phyloP scores from a whole-genome alignment of 2,329 filamentous ascomycete genomes.

The Aspergillus neotritici region DNA sequence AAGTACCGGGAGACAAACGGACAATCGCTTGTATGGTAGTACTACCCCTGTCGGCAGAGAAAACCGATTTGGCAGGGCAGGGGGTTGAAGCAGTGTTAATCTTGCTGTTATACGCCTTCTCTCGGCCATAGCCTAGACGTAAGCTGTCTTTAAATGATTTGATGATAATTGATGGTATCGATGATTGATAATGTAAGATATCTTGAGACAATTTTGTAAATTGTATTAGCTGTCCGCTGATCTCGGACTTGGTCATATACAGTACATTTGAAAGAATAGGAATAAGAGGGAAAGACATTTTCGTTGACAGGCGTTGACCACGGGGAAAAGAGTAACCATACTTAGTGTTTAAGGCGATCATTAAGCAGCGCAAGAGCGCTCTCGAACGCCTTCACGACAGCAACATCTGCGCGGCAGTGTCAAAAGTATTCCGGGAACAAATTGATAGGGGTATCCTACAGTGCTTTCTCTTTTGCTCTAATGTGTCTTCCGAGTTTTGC shows the following conservation, averaged over 20 bases:
- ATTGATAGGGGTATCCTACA: slow-evolving; percentile 52
- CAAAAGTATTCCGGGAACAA: slow-evolving; percentile 5
- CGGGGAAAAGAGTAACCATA: no score
- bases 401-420: slow-evolving; percentile 29
- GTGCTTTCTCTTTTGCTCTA: slow-evolving; percentile 71
- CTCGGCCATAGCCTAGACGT: no score
- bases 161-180: no score
- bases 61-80: slow-evolving; percentile 7
- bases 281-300: not conserved
- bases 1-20: slow-evolving; percentile 73
- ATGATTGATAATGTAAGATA: no score
- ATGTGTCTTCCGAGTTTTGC: slow-evolving; percentile 62
- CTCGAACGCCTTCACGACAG: slow-evolving; percentile 46
- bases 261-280: no score
- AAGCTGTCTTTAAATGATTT: no score
- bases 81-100: not conserved
- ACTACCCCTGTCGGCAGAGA: slow-evolving; percentile 50
- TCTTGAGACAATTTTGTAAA: no score
- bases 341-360: slow-evolving; percentile 21
- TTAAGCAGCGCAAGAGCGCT: slow-evolving; percentile 43
- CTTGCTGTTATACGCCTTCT: not conserved
- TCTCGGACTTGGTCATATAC: no score
- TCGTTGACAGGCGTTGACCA: not conserved
- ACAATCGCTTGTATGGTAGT: slow-evolving; percentile 84
- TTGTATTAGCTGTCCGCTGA: no score